A percentile compares a stretch with the other conserved stretches of the same genome.
phyloP scores from a whole-genome alignment of 305 asterid genomes.

The Fraxinus velutina region DNA sequence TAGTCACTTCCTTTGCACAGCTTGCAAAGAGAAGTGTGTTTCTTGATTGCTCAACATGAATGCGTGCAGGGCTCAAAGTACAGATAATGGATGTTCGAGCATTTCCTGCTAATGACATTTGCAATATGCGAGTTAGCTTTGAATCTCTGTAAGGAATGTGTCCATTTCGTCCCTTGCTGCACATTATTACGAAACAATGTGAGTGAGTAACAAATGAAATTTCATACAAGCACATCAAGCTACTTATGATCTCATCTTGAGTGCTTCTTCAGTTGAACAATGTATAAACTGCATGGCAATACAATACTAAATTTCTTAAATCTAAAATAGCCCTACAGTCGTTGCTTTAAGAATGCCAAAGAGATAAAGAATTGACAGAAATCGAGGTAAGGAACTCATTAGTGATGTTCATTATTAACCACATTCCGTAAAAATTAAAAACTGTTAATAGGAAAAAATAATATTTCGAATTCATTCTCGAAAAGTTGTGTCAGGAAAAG shows the following conservation, averaged over 20 bases:
- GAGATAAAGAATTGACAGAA: neutral
- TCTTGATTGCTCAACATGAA: conserved; percentile 90
- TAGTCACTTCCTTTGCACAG: conserved; percentile 91
- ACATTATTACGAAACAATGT: conserved; percentile 14
- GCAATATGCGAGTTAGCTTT: conserved; percentile 88
- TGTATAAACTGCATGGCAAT: neutral
- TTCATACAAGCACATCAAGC: neutral
- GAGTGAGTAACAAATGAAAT: neutral
- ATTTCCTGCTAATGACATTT: conserved; percentile 83
- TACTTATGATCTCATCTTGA: neutral
- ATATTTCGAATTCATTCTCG: neutral
- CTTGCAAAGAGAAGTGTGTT: conserved; percentile 93
- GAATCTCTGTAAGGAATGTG: conserved; percentile 95
- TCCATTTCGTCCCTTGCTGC: conserved; percentile 80
- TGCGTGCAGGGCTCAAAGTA: conserved; percentile 91
- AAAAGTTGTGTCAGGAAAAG: neutral
- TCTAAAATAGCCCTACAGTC: neutral
- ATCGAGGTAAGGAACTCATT: neutral
- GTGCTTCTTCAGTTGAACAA: neutral
- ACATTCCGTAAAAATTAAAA: neutral
- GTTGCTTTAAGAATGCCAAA: neutral
- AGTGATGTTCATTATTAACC: neutral
- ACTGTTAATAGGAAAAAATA: neutral
- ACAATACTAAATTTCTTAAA: neutral
- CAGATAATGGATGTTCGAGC: conserved; percentile 91